Evolutionary conservation across 176 grass and related monocot species (phyloP).

Genomic region (Panicum miliaceum): DNA sequence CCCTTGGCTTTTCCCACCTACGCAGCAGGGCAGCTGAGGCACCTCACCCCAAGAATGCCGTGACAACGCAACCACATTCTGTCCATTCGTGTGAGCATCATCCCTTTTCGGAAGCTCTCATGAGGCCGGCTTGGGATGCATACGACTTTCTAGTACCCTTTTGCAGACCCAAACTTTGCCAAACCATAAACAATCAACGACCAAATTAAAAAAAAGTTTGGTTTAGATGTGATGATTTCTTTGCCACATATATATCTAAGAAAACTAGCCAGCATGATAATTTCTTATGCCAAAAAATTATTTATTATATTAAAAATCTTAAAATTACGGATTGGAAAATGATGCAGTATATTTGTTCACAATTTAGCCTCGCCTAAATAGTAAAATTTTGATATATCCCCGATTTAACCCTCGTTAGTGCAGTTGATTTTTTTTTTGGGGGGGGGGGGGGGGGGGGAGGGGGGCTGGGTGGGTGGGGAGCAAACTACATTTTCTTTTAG

Average conservation of each 20-base stretch:
- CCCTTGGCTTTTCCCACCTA: conserved; percentile 32
- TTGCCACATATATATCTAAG: background rate
- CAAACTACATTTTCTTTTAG: background rate
- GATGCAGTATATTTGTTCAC: background rate
- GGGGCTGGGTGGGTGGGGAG: no score
- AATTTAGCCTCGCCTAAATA: background rate
- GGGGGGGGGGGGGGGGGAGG: no score
- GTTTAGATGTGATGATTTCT: conserved; percentile 2
- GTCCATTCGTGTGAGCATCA: conserved; percentile 45
- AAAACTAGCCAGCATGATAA: background rate
- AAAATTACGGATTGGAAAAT: no score
- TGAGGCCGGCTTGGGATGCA: conserved; percentile 3
- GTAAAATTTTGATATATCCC: background rate
- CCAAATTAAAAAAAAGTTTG: background rate
- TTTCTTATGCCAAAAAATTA: background rate
- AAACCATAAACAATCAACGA: conserved; percentile 42
- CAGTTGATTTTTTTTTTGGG: no score
- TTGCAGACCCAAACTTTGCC: conserved; percentile 11
- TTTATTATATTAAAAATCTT: background rate
- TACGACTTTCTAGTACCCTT: conserved; percentile 4
- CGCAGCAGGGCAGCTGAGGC: conserved; percentile 6
- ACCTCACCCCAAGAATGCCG: conserved; percentile 44
- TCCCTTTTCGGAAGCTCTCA: conserved; percentile 41
- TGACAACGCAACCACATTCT: conserved; percentile 65
- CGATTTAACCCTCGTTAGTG: background rate